A percentile compares a stretch with the other conserved stretches of the same genome.
phyloP scores from a whole-genome alignment of 2,329 filamentous ascomycete species.

The Verticillium tricorpus region DNA sequence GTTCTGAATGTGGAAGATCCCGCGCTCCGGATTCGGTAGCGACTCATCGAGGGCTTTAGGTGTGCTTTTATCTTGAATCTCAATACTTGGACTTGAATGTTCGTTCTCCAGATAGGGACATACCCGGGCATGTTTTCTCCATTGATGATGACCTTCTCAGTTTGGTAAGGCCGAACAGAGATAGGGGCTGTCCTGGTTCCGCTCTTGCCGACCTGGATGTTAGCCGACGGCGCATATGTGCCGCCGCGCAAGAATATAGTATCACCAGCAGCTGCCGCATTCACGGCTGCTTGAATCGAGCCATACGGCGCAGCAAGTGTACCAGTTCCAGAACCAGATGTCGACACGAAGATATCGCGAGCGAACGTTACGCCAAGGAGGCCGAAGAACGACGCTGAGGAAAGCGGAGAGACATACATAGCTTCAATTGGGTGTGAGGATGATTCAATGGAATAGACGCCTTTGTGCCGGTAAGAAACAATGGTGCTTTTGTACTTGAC shows the following conservation, averaged over 20 bases:
- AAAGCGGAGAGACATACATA: not conserved
- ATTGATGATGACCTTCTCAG: conserved; percentile 37
- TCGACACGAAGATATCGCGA: conserved; percentile 32
- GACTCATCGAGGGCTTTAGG: conserved; percentile 31
- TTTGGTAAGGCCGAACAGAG: conserved; percentile 32
- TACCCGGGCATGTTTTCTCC: conserved; percentile 32
- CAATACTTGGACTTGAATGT: not conserved
- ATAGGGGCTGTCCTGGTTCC: conserved; percentile 32
- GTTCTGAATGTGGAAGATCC: conserved; percentile 38
- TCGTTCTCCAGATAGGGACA: not conserved
- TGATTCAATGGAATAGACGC: no score
- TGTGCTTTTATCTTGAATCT: conserved; percentile 18
- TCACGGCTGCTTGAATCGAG: conserved; percentile 36
- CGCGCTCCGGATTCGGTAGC: conserved; percentile 33
- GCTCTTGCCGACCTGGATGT: conserved; percentile 36
- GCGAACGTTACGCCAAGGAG: not conserved
- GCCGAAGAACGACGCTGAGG: not conserved
- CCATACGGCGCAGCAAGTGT: conserved; percentile 30
- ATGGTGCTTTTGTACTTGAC: not conserved
- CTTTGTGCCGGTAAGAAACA: not conserved
- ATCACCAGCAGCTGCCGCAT: conserved; percentile 35
- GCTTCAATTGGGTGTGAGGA: not conserved
- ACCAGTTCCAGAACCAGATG: conserved; percentile 30
- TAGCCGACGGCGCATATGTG: conserved; percentile 35
- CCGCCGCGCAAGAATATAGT: conserved; percentile 36